Conservation (phyloP, 192 early-diverging fungal genomes). For the Coemansia guatemalensis region DNA sequence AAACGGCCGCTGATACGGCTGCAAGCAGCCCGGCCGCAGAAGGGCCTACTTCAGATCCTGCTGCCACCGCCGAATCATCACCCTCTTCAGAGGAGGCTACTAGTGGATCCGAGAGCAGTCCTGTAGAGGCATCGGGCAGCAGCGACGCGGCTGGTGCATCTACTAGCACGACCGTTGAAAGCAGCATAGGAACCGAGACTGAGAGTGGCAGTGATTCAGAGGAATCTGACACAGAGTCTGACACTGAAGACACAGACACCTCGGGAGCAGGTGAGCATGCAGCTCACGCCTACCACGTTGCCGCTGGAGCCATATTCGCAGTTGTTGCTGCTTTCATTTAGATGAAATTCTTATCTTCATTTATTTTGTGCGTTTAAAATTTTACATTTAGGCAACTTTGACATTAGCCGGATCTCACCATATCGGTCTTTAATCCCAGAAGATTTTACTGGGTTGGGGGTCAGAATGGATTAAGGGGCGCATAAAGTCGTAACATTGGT, state of each 20-base stretch:
- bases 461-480: conserved; percentile 35
- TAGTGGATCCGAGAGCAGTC: background rate
- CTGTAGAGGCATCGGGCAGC: background rate
- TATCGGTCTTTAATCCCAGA: no score
- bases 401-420: no score
- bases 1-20: no score
- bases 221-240: background rate
- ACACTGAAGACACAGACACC: background rate
- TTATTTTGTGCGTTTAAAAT: background rate
- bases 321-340: conserved; percentile 24
- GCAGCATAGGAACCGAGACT: background rate
- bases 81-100: background rate
- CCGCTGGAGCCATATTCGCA: conserved; percentile 11
- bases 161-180: conserved; percentile 2
- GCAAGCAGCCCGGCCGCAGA: no score
- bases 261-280: background rate
- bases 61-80: background rate
- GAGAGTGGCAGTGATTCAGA: background rate
- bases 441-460: conserved; percentile 9
- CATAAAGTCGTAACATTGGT: conserved; percentile 37
- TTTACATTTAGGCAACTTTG: background rate
- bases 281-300: background rate
- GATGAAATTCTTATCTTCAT: background rate
- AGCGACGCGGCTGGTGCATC: background rate
- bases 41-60: no score